These are phyloP conservation scores for Ophiocytium majus DNA, from an alignment of 352 stramenopile genomes.

Conservation along the genomic window DNA sequence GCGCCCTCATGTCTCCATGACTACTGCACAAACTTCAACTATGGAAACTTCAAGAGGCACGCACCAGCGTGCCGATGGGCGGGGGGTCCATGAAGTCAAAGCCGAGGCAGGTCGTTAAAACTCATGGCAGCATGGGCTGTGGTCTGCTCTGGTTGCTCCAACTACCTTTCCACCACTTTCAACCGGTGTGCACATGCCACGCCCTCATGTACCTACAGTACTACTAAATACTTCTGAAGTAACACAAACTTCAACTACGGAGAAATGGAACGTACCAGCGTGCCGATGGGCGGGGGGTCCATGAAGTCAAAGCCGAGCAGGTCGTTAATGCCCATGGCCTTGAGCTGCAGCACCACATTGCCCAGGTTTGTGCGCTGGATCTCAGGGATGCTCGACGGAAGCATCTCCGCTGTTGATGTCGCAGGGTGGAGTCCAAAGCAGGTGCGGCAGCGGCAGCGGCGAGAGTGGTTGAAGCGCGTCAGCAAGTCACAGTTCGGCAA, in stretches of 20 bases:
- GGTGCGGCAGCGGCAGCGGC: not conserved
- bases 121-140: no score
- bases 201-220: no score
- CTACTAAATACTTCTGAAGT: no score
- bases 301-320: conserved; percentile 99
- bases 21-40: no score
- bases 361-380: conserved; percentile 98
- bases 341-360: conserved; percentile 97
- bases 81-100: conserved; percentile 99
- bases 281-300: conserved; percentile 94
- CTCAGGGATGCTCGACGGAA: conserved; percentile 94
- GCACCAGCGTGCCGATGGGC: conserved; percentile 85
- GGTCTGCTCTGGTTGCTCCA: no score
- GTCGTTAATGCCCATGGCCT: conserved; percentile 99
- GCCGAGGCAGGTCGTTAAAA: conserved; percentile 96
- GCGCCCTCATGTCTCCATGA: no score
- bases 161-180: no score
- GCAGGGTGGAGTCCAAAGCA: conserved; percentile 8
- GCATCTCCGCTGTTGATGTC: conserved; percentile 73
- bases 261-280: conserved; percentile 72
- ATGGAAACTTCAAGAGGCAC: no score
- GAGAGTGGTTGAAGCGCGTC: not conserved
- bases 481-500: not conserved
- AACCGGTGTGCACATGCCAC: no score
- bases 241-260: no score